Evolutionary conservation across 257 asterid genomes (phyloP), one percentile per base, ranked within the genome.

Genomic region (Primulina eburnea): DNA sequence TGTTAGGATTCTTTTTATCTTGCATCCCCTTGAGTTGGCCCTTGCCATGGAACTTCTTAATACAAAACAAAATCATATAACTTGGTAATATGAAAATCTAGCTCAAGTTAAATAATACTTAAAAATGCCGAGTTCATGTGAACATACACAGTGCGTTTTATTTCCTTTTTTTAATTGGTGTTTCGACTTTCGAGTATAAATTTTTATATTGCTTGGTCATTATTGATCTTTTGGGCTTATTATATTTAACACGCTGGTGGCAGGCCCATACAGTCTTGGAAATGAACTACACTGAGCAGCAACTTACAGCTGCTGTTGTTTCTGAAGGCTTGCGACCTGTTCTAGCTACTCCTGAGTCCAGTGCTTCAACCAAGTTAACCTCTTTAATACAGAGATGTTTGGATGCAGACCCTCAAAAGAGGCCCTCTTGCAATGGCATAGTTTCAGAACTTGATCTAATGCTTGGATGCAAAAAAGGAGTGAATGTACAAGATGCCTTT

Each of bases 251-350:
- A 33, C 65, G 56, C 66, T 73, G 62, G 68, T 82, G 73, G 61
- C 75, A 93, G 97, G 99, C 99, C 57, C 99, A 93, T 76, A 93
- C 99, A 30, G 96, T 90, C 63, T 79, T 93, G 84, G 97, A 93
- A 83, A 93, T 93, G 99, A 93, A 85, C 79, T 93, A 93, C 81
- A 90, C 92, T 0, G 95, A 89, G 78, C 99, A 93, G 74, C 83
- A 85, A 83, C 96, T 93, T 47, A 90, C 97, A 69, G 86, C 92
- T 73, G 96, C 96, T 70, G 88, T 93, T 64, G 96, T 84, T 16
- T 87, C 97, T 69, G 88, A 87, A 77, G 89, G 89, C 75, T 66
- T 93, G 50, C 89, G 99, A 55, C 99, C 99, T 5, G 82, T 63
- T 79, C 96, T 93, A 73, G 95, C 90, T 73, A 86, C 79, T 75